Evolutionary conservation across 2,329 filamentous ascomycete genomes (phyloP).

Genomic region (Pseudopithomyces maydicus): DNA sequence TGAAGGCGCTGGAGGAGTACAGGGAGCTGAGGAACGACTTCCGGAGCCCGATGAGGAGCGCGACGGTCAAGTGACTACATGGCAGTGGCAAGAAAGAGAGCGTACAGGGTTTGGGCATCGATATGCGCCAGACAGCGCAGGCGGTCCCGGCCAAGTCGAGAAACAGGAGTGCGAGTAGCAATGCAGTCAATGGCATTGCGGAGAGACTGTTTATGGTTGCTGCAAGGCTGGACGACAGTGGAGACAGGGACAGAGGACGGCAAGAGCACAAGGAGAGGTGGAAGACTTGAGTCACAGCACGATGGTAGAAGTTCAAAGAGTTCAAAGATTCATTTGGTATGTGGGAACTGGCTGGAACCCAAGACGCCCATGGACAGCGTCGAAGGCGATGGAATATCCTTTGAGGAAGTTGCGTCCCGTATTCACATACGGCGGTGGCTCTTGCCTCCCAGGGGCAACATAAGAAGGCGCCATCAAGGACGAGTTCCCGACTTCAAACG

Average conservation of each 20-base stretch:
- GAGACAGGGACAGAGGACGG: not conserved
- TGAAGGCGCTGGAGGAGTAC: conserved; percentile 68
- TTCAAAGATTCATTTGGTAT: conserved; percentile 3
- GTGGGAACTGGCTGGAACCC: conserved; percentile 32
- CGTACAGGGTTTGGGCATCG: not conserved
- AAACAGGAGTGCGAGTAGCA: conserved; percentile 13
- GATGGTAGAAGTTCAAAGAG: not conserved
- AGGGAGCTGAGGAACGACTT: conserved; percentile 44
- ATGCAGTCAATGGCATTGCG: not conserved
- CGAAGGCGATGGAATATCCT: conserved; percentile 41
- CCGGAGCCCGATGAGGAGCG: conserved; percentile 38
- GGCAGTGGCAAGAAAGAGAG: conserved; percentile 11
- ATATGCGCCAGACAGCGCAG: not conserved
- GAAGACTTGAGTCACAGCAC: not conserved
- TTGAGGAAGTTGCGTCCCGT: conserved; percentile 41
- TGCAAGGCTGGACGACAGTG: conserved; percentile 1
- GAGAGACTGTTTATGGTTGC: conserved; percentile 2
- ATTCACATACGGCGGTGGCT: conserved; percentile 35
- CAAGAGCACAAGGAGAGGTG: not conserved
- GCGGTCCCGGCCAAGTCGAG: not conserved
- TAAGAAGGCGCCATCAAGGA: conserved; percentile 30
- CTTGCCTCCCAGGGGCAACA: conserved; percentile 31
- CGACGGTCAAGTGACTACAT: conserved; percentile 40
- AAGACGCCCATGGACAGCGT: conserved; percentile 38
- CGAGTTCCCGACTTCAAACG: conserved; percentile 32